Conservation (phyloP, 75 land plant genomes). For the Larix kaempferi region DNA sequence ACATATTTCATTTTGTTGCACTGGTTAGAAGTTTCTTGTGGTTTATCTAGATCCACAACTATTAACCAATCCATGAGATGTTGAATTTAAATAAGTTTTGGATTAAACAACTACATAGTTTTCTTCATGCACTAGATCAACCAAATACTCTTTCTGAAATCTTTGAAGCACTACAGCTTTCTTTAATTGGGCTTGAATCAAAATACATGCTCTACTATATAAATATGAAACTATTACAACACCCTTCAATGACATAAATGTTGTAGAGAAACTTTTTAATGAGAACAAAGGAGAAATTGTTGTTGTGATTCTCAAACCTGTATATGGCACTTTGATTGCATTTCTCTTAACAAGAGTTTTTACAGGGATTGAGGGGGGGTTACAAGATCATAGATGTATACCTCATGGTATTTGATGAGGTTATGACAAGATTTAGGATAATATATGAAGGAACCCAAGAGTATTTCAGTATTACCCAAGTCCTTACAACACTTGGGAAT, state of each 20-base stretch:
- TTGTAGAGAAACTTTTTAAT: no score
- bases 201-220: no score
- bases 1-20: no score
- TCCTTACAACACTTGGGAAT: conserved; percentile 85
- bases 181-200: no score
- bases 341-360: conserved; percentile 65
- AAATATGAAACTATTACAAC: conserved; percentile 51
- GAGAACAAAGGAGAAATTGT: conserved; percentile 72
- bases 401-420: conserved; percentile 93
- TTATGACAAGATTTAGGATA: conserved; percentile 95
- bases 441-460: conserved; percentile 97
- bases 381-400: conserved; percentile 60
- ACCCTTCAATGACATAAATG: background rate
- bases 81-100: no score
- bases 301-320: conserved; percentile 88
- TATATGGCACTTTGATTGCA: conserved; percentile 95
- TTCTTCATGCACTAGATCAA: no score
- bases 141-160: no score
- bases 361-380: conserved; percentile 55
- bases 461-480: conserved; percentile 89
- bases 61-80: no score
- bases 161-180: no score
- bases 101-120: no score
- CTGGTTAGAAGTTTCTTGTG: no score
- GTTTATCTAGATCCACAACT: no score